These are phyloP conservation scores for Lanmaoa pseudosensibilis DNA, from an alignment of 768 basidiomycete species.

Conservation along the genomic window DNA sequence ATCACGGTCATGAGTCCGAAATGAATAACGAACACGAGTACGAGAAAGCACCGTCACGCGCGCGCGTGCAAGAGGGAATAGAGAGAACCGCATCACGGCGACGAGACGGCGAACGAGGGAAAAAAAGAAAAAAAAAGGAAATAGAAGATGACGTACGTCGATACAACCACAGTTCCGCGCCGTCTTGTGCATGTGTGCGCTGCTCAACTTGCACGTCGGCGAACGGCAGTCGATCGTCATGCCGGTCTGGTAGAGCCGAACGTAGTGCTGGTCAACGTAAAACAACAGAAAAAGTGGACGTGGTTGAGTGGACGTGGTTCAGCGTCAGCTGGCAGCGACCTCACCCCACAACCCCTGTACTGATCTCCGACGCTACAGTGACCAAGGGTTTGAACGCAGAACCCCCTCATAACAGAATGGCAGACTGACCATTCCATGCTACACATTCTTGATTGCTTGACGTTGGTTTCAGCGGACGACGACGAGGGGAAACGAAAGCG, in stretches of 20 bases:
- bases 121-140: not conserved
- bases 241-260: slow-evolving; percentile 63
- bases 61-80: not conserved
- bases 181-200: slow-evolving; percentile 57
- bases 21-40: not conserved
- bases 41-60: not conserved
- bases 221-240: slow-evolving; percentile 54
- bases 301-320: slow-evolving; percentile 3
- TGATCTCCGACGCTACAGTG: slow-evolving; percentile 39
- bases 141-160: slow-evolving; percentile 30
- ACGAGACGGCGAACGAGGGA: not conserved
- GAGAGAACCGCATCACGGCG: not conserved
- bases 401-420: not conserved
- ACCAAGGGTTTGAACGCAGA: slow-evolving; percentile 10
- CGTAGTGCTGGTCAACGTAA: slow-evolving; percentile 52
- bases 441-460: slow-evolving; percentile 44
- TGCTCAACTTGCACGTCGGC: slow-evolving; percentile 52
- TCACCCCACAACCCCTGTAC: slow-evolving; percentile 44
- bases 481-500: not conserved
- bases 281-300: not conserved
- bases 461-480: slow-evolving; percentile 1
- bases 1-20: slow-evolving; percentile 2
- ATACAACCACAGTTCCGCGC: slow-evolving; percentile 59
- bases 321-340: slow-evolving; percentile 5
- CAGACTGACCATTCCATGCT: slow-evolving; percentile 53